Evolutionary conservation across 2,329 filamentous ascomycete genomes (phyloP).

Genomic region (Penicillium sp.): DNA sequence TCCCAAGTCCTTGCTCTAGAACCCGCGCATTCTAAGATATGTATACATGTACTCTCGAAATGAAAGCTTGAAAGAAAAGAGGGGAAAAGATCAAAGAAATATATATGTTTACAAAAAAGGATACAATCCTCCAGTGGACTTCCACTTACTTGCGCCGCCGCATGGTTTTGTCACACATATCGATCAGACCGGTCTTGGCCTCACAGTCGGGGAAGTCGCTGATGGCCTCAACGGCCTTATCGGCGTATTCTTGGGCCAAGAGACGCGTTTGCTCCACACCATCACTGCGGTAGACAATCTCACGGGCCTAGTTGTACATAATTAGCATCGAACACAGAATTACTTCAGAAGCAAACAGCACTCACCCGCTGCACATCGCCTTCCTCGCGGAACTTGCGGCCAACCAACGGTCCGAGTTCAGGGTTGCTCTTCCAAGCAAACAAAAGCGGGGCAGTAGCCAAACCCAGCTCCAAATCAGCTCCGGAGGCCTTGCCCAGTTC

Average conservation of each 20-base stretch:
- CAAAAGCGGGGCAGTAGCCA: slow-evolving; percentile 88
- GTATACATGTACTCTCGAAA: slow-evolving; percentile 20
- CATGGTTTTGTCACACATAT: slow-evolving; percentile 93
- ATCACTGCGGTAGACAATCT: slow-evolving; percentile 78
- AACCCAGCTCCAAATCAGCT: slow-evolving; percentile 86
- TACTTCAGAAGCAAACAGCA: background rate
- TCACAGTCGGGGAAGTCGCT: slow-evolving; percentile 86
- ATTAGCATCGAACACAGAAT: slow-evolving; percentile 10
- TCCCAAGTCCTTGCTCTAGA: background rate
- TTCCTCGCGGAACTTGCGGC: slow-evolving; percentile 79
- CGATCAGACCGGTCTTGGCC: slow-evolving; percentile 84
- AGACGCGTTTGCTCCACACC: slow-evolving; percentile 90
- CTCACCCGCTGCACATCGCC: slow-evolving; percentile 84
- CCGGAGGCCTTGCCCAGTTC: slow-evolving; percentile 94
- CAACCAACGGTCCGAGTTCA: slow-evolving; percentile 83
- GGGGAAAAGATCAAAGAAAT: slow-evolving; percentile 7
- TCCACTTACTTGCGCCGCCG: slow-evolving; percentile 72
- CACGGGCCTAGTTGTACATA: slow-evolving; percentile 66
- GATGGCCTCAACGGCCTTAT: slow-evolving; percentile 85
- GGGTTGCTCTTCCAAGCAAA: slow-evolving; percentile 93
- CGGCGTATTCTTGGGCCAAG: slow-evolving; percentile 85
- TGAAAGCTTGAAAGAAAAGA: slow-evolving; percentile 4
- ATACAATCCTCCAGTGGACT: slow-evolving; percentile 4
- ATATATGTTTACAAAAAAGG: slow-evolving; percentile 21
- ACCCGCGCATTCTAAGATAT: slow-evolving; percentile 11